Percentiles rank a stretch among this genome's conserved stretches.
These are phyloP conservation scores for Colletotrichum sidae DNA, from an alignment of 2,329 filamentous ascomycete species.

Conservation along the genomic window DNA sequence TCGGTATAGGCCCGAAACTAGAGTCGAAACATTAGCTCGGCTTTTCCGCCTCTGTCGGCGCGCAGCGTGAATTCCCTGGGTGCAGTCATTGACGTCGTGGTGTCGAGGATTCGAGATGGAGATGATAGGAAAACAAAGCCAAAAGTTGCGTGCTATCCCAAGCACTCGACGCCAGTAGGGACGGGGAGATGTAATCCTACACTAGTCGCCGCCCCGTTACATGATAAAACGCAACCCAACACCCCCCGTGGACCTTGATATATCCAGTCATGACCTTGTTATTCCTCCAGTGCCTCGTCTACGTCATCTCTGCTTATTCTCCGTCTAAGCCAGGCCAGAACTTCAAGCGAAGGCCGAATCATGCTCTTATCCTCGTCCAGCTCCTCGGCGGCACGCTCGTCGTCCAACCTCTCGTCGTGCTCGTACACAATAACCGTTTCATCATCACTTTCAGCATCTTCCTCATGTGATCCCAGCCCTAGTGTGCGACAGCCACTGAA, in stretches of 20 bases:
- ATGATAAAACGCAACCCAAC: conserved; percentile 25
- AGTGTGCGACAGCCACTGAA: neutral
- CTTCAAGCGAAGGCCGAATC: conserved; percentile 22
- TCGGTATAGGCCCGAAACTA: conserved; percentile 72
- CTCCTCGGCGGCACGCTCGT: conserved; percentile 11
- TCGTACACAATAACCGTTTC: conserved; percentile 18
- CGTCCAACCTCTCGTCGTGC: neutral
- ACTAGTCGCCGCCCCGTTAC: conserved; percentile 31
- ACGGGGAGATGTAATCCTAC: conserved; percentile 33
- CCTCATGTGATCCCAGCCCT: conserved; percentile 11
- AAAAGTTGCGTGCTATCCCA: conserved; percentile 36
- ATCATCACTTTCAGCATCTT: conserved; percentile 3
- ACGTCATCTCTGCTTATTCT: conserved; percentile 18
- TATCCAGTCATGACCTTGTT: neutral
- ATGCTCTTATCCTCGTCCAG: conserved; percentile 31
- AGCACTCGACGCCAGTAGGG: conserved; percentile 33
- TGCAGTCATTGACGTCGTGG: conserved; percentile 28
- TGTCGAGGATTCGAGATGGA: conserved; percentile 21
- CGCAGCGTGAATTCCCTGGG: conserved; percentile 10
- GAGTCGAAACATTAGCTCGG: conserved; percentile 30
- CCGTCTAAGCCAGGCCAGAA: conserved; percentile 32
- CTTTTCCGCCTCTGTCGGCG: conserved; percentile 10
- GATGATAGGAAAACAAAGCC: conserved; percentile 12
- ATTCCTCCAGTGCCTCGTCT: conserved; percentile 15
- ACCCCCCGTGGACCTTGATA: neutral